Conservation (phyloP, 2,329 filamentous ascomycete genomes). For the Fusarium chuoi region DNA sequence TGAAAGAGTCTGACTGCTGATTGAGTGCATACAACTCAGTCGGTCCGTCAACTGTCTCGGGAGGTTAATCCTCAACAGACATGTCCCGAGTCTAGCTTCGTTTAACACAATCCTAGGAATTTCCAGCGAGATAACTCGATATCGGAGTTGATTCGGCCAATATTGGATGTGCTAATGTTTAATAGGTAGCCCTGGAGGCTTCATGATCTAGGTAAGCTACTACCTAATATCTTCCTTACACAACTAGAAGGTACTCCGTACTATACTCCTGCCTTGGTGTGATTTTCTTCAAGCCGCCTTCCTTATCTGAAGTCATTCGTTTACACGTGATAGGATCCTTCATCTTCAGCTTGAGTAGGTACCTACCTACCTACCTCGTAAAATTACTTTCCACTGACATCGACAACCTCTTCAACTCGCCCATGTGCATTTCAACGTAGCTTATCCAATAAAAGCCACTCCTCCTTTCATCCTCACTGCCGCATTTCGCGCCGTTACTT, state of each 20-base stretch:
- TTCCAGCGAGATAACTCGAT: neutral
- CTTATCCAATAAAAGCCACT: slow-evolving; percentile 19
- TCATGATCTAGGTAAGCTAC: neutral
- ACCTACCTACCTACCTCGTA: neutral
- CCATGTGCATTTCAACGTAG: neutral
- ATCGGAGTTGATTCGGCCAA: slow-evolving; percentile 9
- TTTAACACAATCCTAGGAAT: neutral
- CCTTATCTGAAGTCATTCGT: slow-evolving; percentile 1
- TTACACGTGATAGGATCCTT: neutral
- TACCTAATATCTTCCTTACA: neutral
- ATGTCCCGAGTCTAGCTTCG: neutral
- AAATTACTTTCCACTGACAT: neutral
- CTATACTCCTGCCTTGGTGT: neutral
- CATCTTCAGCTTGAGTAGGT: neutral
- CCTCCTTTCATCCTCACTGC: slow-evolving; percentile 22
- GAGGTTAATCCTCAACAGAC: neutral
- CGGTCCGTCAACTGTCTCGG: neutral
- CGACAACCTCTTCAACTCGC: neutral
- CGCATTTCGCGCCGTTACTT: slow-evolving; percentile 38
- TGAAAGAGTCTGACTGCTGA: neutral
- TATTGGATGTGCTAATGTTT: neutral
- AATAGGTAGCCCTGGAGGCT: neutral
- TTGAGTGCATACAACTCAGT: neutral
- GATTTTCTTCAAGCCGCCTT: slow-evolving; percentile 3
- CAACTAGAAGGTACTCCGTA: slow-evolving; percentile 18